A percentile compares a stretch with the other conserved stretches of the same genome.
Evolutionary conservation across 805 yeast genomes (phyloP).

Genomic region (Torulaspora indica): DNA sequence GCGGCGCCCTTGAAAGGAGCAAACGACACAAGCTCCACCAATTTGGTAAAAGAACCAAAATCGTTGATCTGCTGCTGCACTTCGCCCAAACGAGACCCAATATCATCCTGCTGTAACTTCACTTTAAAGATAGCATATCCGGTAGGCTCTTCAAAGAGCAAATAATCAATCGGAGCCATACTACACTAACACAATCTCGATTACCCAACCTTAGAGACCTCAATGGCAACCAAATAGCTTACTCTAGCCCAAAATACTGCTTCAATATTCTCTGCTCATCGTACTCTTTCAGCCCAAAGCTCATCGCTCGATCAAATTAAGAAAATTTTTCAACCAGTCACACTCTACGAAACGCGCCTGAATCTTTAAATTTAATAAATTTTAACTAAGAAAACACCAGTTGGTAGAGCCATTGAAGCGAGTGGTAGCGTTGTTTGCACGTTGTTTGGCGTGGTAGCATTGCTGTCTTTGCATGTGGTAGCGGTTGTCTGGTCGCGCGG

Average conservation of each 20-base stretch:
- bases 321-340: conserved; percentile 8
- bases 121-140: conserved; percentile 97
- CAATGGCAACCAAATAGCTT: neutral
- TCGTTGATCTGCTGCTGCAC: conserved; percentile 89
- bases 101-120: conserved; percentile 85
- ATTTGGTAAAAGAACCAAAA: conserved; percentile 79
- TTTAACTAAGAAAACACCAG: too few relatives aligned
- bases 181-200: conserved; percentile 1
- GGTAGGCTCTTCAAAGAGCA: conserved; percentile 96
- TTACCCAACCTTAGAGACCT: neutral
- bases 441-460: too few relatives aligned
- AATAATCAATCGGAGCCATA: conserved; percentile 78
- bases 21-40: conserved; percentile 88
- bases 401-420: too few relatives aligned
- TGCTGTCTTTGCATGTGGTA: too few relatives aligned
- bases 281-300: conserved; percentile 1
- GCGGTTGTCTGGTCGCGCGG: too few relatives aligned
- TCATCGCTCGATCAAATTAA: conserved; percentile 10
- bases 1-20: conserved; percentile 99
- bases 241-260: neutral
- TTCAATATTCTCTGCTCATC: conserved; percentile 2
- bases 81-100: conserved; percentile 86
- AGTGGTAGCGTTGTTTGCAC: too few relatives aligned
- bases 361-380: too few relatives aligned
- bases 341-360: neutral